These are phyloP conservation scores for Myxozyma sirexii DNA, from an alignment of 805 yeast species.

Conservation along the genomic window DNA sequence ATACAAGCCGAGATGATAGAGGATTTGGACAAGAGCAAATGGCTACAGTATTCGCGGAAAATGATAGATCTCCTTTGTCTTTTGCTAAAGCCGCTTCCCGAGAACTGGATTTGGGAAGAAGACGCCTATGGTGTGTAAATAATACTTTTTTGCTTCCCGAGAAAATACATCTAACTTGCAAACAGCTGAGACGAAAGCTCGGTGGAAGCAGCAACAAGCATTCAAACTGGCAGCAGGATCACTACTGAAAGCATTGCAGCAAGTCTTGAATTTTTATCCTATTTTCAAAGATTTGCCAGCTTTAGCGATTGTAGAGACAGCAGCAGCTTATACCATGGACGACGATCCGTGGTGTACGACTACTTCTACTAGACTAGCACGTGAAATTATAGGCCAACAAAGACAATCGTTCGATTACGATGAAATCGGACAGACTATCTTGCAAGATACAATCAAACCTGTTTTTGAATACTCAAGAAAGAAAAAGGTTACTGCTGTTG, in stretches of 20 bases:
- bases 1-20: neutral
- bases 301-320: neutral
- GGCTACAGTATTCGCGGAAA: neutral
- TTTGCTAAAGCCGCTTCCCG: slow-evolving; percentile 16
- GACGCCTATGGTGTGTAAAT: slow-evolving; percentile 15
- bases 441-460: slow-evolving; percentile 14
- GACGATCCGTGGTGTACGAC: slow-evolving; percentile 21
- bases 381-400: neutral
- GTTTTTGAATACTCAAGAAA: slow-evolving; percentile 14
- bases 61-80: slow-evolving; percentile 3
- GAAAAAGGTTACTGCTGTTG: slow-evolving; percentile 14
- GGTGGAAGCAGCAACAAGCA: slow-evolving; percentile 21
- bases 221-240: slow-evolving; percentile 9
- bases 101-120: slow-evolving; percentile 20
- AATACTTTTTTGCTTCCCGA: neutral
- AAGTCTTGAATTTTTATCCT: neutral
- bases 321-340: slow-evolving; percentile 7
- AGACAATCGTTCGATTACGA: neutral
- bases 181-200: slow-evolving; percentile 16
- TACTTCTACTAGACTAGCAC: slow-evolving; percentile 1
- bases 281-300: neutral
- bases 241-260: slow-evolving; percentile 11
- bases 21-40: neutral
- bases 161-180: neutral
- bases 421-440: neutral